Evolutionary conservation across 805 yeast species (phyloP).

Genomic region (Jamesozyma jinghongensis): DNA sequence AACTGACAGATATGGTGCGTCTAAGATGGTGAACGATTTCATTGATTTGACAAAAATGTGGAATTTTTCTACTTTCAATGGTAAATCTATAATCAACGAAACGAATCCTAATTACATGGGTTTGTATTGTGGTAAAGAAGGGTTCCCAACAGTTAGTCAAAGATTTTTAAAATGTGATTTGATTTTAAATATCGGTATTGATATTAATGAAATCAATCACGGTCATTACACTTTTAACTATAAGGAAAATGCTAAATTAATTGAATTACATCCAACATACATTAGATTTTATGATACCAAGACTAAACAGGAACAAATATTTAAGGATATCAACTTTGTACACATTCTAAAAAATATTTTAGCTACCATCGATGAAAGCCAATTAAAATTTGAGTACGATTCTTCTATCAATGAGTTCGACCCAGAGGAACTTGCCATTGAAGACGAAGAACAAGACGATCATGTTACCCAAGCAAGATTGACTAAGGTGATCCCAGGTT

Average conservation of each 20-base stretch:
- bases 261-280: slow-evolving; percentile 47
- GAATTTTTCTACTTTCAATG: slow-evolving; percentile 55
- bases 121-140: slow-evolving; percentile 56
- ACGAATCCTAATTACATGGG: slow-evolving; percentile 57
- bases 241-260: slow-evolving; percentile 32
- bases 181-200: slow-evolving; percentile 61
- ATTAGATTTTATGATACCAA: slow-evolving; percentile 36
- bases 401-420: slow-evolving; percentile 17
- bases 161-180: slow-evolving; percentile 54
- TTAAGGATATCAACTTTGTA: slow-evolving; percentile 38
- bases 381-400: slow-evolving; percentile 17
- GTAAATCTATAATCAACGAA: slow-evolving; percentile 69
- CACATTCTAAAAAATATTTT: slow-evolving; percentile 42
- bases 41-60: slow-evolving; percentile 39
- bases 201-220: slow-evolving; percentile 57
- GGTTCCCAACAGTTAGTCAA: slow-evolving; percentile 39
- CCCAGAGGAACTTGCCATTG: slow-evolving; percentile 13
- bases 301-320: slow-evolving; percentile 17
- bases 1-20: slow-evolving; percentile 50
- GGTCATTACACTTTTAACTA: slow-evolving; percentile 52
- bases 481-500: slow-evolving; percentile 33
- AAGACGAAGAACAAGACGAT: slow-evolving; percentile 11
- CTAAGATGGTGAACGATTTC: slow-evolving; percentile 39
- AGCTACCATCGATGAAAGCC: slow-evolving; percentile 27
- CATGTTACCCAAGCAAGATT: slow-evolving; percentile 42